A percentile compares a stretch with the other conserved stretches of the same genome.
Conservation (phyloP, 805 yeast genomes). For the Grigorovia humatica region DNA sequence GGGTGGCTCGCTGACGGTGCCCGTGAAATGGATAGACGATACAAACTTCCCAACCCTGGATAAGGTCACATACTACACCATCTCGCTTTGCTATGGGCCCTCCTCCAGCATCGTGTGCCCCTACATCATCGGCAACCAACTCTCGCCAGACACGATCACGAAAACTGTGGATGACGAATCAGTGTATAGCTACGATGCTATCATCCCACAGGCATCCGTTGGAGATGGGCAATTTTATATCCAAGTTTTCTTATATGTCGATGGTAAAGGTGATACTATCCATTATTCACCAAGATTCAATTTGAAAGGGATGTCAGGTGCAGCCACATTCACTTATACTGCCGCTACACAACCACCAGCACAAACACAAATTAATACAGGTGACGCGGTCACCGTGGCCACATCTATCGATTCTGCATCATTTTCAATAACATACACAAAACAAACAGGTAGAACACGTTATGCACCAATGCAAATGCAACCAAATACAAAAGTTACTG, state of each 20-base stretch:
- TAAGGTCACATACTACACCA: constrained; percentile 36
- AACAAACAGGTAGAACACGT: constrained; percentile 68
- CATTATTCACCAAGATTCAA: constrained; percentile 61
- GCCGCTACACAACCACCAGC: constrained; percentile 36
- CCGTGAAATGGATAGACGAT: constrained; percentile 46
- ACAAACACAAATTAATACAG: constrained; percentile 21
- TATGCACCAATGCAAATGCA: constrained; percentile 92
- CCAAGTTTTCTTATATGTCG: constrained; percentile 46
- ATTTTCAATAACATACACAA: constrained; percentile 59
- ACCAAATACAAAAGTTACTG: constrained; percentile 65
- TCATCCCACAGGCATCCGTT: constrained; percentile 35
- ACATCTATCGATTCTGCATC: constrained; percentile 39
- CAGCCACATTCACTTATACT: constrained; percentile 37
- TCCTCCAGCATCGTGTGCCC: constrained; percentile 38
- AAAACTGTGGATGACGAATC: constrained; percentile 9
- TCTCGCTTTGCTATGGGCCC: constrained; percentile 62
- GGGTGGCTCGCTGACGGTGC: constrained; percentile 22
- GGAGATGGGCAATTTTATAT: constrained; percentile 62
- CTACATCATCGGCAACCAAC: constrained; percentile 20
- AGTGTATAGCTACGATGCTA: constrained; percentile 31
- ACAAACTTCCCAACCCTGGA: constrained; percentile 38
- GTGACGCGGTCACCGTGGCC: constrained; percentile 30
- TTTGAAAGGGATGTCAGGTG: constrained; percentile 65
- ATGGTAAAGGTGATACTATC: constrained; percentile 37
- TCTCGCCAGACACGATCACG: constrained; percentile 25